Conservation (phyloP, 2,329 filamentous ascomycete species). For the Cercospora sp. region DNA sequence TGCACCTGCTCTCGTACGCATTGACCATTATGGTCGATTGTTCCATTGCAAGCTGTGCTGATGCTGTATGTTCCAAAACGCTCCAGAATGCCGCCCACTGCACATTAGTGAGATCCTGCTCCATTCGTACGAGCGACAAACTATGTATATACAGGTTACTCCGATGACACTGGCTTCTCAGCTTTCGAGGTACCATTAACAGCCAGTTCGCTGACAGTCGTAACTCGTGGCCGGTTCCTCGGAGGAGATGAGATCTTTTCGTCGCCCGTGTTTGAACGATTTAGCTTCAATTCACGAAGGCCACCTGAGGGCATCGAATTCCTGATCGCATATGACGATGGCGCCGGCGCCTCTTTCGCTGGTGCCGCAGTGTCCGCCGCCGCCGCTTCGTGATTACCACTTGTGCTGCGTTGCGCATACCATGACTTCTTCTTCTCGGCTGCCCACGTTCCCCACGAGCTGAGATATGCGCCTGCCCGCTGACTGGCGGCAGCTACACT, state of each 20-base stretch:
- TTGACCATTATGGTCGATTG: background rate
- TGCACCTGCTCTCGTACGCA: background rate
- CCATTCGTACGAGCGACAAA: background rate
- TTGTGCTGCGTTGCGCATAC: slow-evolving; percentile 13
- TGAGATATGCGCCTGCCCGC: slow-evolving; percentile 62
- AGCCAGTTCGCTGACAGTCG: background rate
- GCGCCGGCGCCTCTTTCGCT: background rate
- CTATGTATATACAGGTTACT: background rate
- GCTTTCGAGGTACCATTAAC: slow-evolving; percentile 58
- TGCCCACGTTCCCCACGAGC: slow-evolving; percentile 64
- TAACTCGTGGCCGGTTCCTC: background rate
- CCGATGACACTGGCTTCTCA: slow-evolving; percentile 73
- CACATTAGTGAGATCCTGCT: background rate
- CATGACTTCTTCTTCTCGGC: slow-evolving; percentile 68
- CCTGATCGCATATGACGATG: slow-evolving; percentile 11
- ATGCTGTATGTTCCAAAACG: background rate
- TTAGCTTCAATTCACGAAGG: slow-evolving; percentile 8
- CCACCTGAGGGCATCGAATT: slow-evolving; percentile 11
- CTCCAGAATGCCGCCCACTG: background rate
- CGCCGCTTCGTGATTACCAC: background rate
- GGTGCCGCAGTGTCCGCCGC: background rate
- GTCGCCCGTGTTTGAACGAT: slow-evolving; percentile 10
- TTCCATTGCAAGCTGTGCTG: background rate
- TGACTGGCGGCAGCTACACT: slow-evolving; percentile 55
- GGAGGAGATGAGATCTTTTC: slow-evolving; percentile 5